Evolutionary conservation across 2,329 filamentous ascomycete species (phyloP).

Genomic region (Rhynchosporium graminicola): DNA sequence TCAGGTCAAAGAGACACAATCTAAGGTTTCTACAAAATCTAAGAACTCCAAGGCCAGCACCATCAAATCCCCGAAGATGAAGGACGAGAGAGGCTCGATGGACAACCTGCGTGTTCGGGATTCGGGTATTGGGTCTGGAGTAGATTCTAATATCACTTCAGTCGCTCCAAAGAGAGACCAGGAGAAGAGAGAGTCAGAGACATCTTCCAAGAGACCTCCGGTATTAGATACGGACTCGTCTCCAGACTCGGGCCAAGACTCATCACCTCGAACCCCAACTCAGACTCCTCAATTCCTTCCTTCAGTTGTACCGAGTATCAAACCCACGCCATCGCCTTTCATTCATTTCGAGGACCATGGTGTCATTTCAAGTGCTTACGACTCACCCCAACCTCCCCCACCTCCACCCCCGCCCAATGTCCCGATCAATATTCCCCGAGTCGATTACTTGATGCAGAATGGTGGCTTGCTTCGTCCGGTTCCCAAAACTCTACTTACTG

Average conservation of each 20-base stretch:
- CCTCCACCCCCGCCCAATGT: conserved; percentile 64
- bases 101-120: conserved; percentile 21
- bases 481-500: conserved; percentile 72
- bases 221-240: conserved; percentile 43
- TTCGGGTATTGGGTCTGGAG: conserved; percentile 36
- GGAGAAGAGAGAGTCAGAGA: conserved; percentile 42
- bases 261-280: conserved; percentile 63
- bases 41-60: conserved; percentile 58
- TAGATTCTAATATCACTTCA: conserved; percentile 44
- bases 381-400: conserved; percentile 60
- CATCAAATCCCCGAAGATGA: conserved; percentile 45
- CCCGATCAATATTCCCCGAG: conserved; percentile 71
- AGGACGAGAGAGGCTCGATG: conserved; percentile 15
- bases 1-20: conserved; percentile 49
- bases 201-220: conserved; percentile 38
- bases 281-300: conserved; percentile 52
- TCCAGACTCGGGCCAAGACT: conserved; percentile 51
- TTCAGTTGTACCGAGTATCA: conserved; percentile 31
- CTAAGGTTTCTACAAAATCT: conserved; percentile 56
- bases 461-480: conserved; percentile 75
- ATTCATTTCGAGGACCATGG: conserved; percentile 43
- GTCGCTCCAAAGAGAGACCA: conserved; percentile 42
- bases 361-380: conserved; percentile 35
- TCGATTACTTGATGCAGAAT: conserved; percentile 90
- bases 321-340: conserved; percentile 39